Evolutionary conservation across 75 land plant genomes (phyloP), one percentile per base, ranked within the genome.

Genomic region (Picea sitchensis): DNA sequence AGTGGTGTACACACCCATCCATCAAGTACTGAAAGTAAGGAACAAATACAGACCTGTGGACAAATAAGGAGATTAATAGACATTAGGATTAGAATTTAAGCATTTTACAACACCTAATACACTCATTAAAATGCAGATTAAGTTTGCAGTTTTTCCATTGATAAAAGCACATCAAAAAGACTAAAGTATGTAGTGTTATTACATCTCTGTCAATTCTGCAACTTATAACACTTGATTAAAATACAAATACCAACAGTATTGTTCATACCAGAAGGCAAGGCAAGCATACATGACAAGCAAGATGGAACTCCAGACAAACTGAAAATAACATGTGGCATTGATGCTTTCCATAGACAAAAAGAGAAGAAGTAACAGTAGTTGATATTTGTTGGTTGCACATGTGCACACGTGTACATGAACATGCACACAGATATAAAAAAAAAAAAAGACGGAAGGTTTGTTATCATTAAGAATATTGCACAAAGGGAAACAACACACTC

Each of bases 11-110:
- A 84, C 93, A 92, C 36, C 88, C 85, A 58, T 94, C 89, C 7
- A 91, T 85, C 81, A 96, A 84, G 80, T 92, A 94, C 61, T 93
- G 90, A 79, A 92, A 96, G 79, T 96, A 96, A 0, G 99, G 98
- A 23, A 96, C 99, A 90, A 96, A 94, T 30, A 94, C 73, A 38
- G 98, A 92, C 79, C 99, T 96, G 91, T 79, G 81, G 30, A 41
- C 30, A 20, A 54, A 57, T 32, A 63, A 82, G 81, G n/a, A n/a
- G 44, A 47, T 71, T 11, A 71, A 11, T 23, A 30, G 76, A 20
- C 76, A 30, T 36, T 30, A 30, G 51, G 14, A 23, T 36, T 18
- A 78, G 5, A 41, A 71, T 3, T 20, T 71, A 44, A 9, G 73
- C 73, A 44, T 44, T 71, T 71, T n/a, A 9, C n/a, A 36, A 44